Conservation (phyloP, 495 filamentous ascomycete genomes). For the Monascus purpureus region DNA sequence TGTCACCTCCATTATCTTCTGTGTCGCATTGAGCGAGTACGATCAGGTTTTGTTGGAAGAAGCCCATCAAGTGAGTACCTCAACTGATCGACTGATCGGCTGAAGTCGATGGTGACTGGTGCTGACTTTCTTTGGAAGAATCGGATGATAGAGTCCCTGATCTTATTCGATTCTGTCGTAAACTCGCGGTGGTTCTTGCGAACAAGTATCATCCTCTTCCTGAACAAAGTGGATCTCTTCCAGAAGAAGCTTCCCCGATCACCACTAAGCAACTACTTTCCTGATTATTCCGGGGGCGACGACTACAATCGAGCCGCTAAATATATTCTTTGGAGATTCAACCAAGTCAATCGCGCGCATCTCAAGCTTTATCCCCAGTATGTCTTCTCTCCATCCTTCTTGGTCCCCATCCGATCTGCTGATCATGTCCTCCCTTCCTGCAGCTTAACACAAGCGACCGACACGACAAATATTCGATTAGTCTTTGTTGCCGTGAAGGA, state of each 20-base stretch:
- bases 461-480: slow-evolving; percentile 93
- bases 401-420: slow-evolving; percentile 18
- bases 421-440: slow-evolving; percentile 7
- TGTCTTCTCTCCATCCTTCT: slow-evolving; percentile 19
- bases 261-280: slow-evolving; percentile 86
- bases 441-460: slow-evolving; percentile 95
- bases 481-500: slow-evolving; percentile 98
- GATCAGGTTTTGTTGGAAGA: slow-evolving; percentile 95
- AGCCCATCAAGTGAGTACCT: slow-evolving; percentile 67
- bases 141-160: slow-evolving; percentile 95
- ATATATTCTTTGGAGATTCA: slow-evolving; percentile 95
- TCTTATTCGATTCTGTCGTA: slow-evolving; percentile 97
- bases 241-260: slow-evolving; percentile 82
- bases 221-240: slow-evolving; percentile 98
- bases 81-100: not conserved
- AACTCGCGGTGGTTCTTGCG: slow-evolving; percentile 99
- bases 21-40: slow-evolving; percentile 95
- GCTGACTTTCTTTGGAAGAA: slow-evolving; percentile 41
- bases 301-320: slow-evolving; percentile 97
- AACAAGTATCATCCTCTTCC: slow-evolving; percentile 94
- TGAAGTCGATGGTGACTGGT: no score
- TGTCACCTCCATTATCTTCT: slow-evolving; percentile 99
- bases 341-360: slow-evolving; percentile 93
- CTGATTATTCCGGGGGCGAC: slow-evolving; percentile 92
- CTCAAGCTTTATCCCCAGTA: slow-evolving; percentile 97